These are phyloP conservation scores for Trichoderma asperellum DNA, from an alignment of 2,329 filamentous ascomycete genomes.

Conservation along the genomic window DNA sequence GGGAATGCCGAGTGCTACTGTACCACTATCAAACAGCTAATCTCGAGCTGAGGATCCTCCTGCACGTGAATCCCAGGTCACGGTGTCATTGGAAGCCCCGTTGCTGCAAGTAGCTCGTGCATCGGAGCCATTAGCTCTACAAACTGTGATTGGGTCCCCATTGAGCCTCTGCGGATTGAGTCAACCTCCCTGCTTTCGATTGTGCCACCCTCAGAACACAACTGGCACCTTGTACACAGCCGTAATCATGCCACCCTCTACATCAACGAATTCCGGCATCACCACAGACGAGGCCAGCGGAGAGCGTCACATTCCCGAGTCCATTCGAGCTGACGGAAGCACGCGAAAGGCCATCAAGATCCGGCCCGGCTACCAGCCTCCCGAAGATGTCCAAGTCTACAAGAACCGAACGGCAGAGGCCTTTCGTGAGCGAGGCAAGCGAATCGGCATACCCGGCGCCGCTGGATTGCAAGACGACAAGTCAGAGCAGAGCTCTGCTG, in stretches of 20 bases:
- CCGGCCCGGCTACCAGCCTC: constrained; percentile 87
- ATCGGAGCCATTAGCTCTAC: background rate
- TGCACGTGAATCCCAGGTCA: background rate
- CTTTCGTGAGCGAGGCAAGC: constrained; percentile 72
- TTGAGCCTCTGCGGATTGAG: constrained; percentile 4
- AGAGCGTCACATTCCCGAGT: constrained; percentile 87
- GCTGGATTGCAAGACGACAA: constrained; percentile 58
- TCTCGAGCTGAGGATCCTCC: background rate
- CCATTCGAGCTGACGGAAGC: constrained; percentile 82
- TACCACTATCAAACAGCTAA: background rate
- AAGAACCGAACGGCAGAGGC: constrained; percentile 87
- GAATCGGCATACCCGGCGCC: constrained; percentile 73
- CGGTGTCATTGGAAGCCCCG: background rate
- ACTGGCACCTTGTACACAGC: constrained; percentile 50
- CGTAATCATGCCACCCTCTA: constrained; percentile 51
- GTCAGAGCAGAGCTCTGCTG: constrained; percentile 51
- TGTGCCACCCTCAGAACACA: background rate
- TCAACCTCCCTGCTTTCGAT: background rate
- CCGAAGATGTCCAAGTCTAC: constrained; percentile 95
- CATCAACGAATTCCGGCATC: constrained; percentile 68
- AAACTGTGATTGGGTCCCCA: constrained; percentile 11
- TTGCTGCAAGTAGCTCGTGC: background rate
- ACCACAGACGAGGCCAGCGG: constrained; percentile 76
- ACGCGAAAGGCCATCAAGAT: constrained; percentile 95
- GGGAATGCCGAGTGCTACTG: background rate